Base-by-base conservation (phyloP, 2,329 filamentous ascomycete species). In the Neophaeococcomyces aloes region DNA sequence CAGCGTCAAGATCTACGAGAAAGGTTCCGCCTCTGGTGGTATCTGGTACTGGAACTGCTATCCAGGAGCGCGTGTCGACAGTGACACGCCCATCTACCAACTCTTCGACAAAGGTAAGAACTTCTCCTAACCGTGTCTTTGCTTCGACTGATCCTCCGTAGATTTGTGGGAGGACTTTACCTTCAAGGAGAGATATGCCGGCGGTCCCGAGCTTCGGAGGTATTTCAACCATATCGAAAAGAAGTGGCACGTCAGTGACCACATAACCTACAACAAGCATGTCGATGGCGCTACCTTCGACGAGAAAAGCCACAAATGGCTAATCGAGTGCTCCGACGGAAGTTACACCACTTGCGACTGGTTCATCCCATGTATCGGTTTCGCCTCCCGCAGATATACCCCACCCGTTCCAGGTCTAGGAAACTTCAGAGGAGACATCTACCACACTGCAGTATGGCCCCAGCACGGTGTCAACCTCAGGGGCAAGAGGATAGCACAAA, bases 391-490 rank as follows among this genome's bases (percentile, higher is more conserved):
- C 29, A 64, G 74, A 14, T 71, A 80, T 48, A 70, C 75, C 29
- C 78, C 78, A 0, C 66, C 75, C 40, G 78, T 74, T 67, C 68
- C 69, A 13, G 77, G 77, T 7, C 66, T 79, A 48, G 67, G 75
- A 2, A 61, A 15, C 19, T 82, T 79, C 65, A 66, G 75, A 43
- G 79, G 79, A 13, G 57, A 67, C 13, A 67, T 79, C 7, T 69
- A 76, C 52, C 76, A 80, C 56, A 72, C 74, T 0, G 75, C 74
- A 1, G 72, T 72, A 55, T 79, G 76, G 76, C 76, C 77, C 1
- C 65, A 75, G 6, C 61, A 69, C 3, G 65, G 71, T 8, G 64
- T 80, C 17, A 65, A 72, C 37, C 67, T 78, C 18, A 67, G 67
- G 36, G 69, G 68, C 35, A 82, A 82, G 56, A 67, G 71, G 13